These are phyloP conservation scores for Dictyostelium brefeldianum DNA, from an alignment of 78 protist species.

Conservation along the genomic window DNA sequence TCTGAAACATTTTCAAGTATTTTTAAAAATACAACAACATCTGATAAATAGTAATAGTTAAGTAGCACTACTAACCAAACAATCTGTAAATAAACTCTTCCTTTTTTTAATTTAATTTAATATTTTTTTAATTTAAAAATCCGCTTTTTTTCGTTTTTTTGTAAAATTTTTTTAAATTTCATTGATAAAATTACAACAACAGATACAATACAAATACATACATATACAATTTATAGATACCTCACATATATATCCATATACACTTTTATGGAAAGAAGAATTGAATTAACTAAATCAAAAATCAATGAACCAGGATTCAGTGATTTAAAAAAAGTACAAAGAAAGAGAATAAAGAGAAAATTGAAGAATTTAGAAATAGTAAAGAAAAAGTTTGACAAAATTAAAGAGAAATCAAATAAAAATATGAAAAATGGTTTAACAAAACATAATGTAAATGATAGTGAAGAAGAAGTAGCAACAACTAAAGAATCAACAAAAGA, in stretches of 20 bases:
- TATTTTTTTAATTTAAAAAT: too few species aligned
- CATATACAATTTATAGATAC: too few species aligned
- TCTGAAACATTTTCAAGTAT: constrained; percentile 63
- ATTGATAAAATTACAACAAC: not conserved
- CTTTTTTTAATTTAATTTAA: not conserved
- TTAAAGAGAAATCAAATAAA: not conserved
- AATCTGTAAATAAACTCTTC: not conserved
- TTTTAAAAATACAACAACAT: constrained; percentile 8
- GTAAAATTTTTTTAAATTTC: not conserved
- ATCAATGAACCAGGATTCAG: not conserved
- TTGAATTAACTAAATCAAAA: not conserved
- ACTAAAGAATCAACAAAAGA: too few species aligned
- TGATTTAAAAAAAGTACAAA: not conserved
- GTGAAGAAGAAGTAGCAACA: not conserved
- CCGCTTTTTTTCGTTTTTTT: not conserved
- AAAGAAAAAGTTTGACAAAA: constrained; percentile 8
- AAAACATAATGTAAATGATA: not conserved
- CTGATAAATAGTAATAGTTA: not conserved
- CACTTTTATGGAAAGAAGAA: not conserved
- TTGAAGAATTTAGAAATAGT: not conserved
- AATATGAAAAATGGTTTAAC: not conserved
- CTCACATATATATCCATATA: too few species aligned
- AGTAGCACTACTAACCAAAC: not conserved
- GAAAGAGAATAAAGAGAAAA: not conserved
- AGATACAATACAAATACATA: too few species aligned